These are phyloP conservation scores for Aspergillus kassunensis DNA, from an alignment of 495 filamentous ascomycete genomes.

Conservation along the genomic window DNA sequence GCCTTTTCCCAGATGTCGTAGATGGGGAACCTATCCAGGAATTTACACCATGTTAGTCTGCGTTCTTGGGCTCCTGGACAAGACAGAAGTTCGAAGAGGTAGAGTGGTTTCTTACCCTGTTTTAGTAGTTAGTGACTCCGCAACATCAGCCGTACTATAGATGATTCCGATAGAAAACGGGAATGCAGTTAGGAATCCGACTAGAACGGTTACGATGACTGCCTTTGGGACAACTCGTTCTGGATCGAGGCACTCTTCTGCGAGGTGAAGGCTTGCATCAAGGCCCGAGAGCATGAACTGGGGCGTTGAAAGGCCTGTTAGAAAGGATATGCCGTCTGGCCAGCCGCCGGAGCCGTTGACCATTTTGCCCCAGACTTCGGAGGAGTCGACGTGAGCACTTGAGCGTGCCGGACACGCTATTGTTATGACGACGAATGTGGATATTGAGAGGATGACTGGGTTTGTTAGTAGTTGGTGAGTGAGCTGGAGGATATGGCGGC, in stretches of 20 bases:
- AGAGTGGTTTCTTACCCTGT: constrained; percentile 22
- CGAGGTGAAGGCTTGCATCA: constrained; percentile 34
- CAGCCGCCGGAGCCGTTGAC: constrained; percentile 32
- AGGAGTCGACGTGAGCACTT: constrained; percentile 16
- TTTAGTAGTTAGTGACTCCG: constrained; percentile 17
- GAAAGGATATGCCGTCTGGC: constrained; percentile 30
- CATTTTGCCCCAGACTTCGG: constrained; percentile 23
- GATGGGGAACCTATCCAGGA: constrained; percentile 25
- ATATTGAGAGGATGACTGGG: constrained; percentile 25
- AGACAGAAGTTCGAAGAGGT: constrained; percentile 12
- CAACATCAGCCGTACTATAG: constrained; percentile 27
- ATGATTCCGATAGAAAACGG: constrained; percentile 29
- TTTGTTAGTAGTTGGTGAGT: background rate
- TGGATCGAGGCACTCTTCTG: constrained; percentile 31
- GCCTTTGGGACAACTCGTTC: constrained; percentile 30
- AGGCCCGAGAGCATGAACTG: constrained; percentile 34
- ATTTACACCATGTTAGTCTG: background rate
- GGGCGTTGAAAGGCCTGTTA: constrained; percentile 32
- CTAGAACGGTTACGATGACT: constrained; percentile 25
- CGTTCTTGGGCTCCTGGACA: too few relatives aligned
- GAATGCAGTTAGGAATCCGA: constrained; percentile 32
- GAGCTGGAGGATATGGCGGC: too few relatives aligned
- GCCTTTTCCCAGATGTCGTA: constrained; percentile 32
- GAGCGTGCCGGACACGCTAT: constrained; percentile 28
- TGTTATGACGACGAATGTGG: constrained; percentile 25